A percentile compares a stretch with the other conserved stretches of the same genome.
Evolutionary conservation across 345 rosid genomes (phyloP).

Genomic region (Melaleuca alternifolia): DNA sequence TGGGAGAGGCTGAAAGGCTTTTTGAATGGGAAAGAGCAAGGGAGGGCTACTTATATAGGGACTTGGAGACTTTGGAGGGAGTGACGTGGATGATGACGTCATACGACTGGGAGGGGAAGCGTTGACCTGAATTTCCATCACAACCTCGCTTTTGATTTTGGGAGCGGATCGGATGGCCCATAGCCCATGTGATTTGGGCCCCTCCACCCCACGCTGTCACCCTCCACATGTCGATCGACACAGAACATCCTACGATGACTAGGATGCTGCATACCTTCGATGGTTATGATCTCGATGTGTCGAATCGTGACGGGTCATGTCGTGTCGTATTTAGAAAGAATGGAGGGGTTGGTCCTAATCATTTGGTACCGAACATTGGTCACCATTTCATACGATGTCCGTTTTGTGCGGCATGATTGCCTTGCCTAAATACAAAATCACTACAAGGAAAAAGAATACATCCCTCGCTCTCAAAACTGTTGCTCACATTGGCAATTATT

Average conservation of each 20-base stretch:
- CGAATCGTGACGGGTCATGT: neutral
- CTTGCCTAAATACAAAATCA: neutral
- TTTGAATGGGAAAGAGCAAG: neutral
- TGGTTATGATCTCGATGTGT: neutral
- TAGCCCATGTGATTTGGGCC: neutral
- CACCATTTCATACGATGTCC: neutral
- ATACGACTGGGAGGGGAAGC: neutral
- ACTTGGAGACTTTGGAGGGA: neutral
- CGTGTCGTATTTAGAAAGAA: neutral
- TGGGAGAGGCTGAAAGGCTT: neutral
- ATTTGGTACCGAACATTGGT: neutral
- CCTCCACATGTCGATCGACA: neutral
- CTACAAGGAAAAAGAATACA: neutral
- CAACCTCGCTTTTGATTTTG: neutral
- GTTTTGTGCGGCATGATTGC: neutral
- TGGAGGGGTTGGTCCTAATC: neutral
- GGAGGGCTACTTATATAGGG: slow-evolving; percentile 16
- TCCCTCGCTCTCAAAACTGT: neutral
- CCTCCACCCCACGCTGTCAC: neutral
- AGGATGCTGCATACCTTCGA: neutral
- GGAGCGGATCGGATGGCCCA: neutral
- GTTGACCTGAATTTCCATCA: slow-evolving; percentile 31
- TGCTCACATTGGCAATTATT: neutral
- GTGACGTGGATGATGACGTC: slow-evolving; percentile 32
- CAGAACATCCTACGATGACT: neutral